phyloP scores from a whole-genome alignment of 1,284 basidiomycete genomes.

The Sphagnurus paluster region DNA sequence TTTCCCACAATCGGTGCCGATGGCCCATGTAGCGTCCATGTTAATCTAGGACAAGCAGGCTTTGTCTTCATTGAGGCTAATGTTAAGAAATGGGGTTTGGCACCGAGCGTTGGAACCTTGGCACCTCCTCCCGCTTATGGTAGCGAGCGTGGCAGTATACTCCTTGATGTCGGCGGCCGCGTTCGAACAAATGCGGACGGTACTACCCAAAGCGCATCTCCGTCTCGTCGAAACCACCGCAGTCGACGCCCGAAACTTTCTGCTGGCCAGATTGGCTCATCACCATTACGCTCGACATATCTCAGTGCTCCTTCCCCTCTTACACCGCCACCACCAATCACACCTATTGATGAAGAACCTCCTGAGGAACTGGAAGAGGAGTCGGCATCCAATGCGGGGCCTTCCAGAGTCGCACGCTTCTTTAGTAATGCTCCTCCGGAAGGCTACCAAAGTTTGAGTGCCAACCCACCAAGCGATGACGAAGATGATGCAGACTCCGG shows the following conservation, averaged over 20 bases:
- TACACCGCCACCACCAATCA: slow-evolving; percentile 76
- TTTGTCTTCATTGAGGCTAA: slow-evolving; percentile 99
- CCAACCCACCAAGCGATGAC: slow-evolving; percentile 11
- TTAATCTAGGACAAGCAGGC: slow-evolving; percentile 93
- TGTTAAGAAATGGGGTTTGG: slow-evolving; percentile 97
- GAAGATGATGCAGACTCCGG: slow-evolving; percentile 14
- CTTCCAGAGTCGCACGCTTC: slow-evolving; percentile 44
- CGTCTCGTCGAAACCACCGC: slow-evolving; percentile 59
- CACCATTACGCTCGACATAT: slow-evolving; percentile 55
- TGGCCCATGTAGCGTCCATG: slow-evolving; percentile 91
- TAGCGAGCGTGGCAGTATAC: slow-evolving; percentile 89
- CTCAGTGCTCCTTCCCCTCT: slow-evolving; percentile 45
- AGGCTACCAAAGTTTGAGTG: slow-evolving; percentile 22
- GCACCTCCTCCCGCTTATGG: slow-evolving; percentile 96
- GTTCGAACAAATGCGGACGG: slow-evolving; percentile 44
- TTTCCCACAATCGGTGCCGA: slow-evolving; percentile 95
- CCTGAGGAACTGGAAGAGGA: slow-evolving; percentile 46
- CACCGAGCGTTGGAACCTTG: slow-evolving; percentile 91
- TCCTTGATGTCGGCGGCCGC: slow-evolving; percentile 84
- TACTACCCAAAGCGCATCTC: slow-evolving; percentile 46
- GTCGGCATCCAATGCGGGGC: slow-evolving; percentile 34
- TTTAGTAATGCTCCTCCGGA: slow-evolving; percentile 15
- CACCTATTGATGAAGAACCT: slow-evolving; percentile 72
- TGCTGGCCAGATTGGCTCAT: slow-evolving; percentile 50
- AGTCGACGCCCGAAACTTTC: slow-evolving; percentile 51